phyloP scores from a whole-genome alignment of 805 yeast genomes.

The Teunomyces barrocoloradensis region DNA sequence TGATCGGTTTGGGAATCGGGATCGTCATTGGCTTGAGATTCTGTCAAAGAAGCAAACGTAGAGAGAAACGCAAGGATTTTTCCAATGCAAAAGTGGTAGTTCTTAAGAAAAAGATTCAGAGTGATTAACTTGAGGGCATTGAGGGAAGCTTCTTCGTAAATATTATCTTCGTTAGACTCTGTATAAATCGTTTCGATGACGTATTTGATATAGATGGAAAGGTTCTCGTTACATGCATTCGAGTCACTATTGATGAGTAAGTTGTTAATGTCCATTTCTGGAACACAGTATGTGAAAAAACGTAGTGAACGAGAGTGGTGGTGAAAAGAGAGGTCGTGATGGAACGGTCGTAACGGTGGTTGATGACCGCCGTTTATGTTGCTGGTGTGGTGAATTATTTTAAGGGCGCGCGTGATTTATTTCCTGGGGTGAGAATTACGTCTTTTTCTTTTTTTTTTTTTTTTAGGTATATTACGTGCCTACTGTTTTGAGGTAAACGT shows the following conservation, averaged over 20 bases:
- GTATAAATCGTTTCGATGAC: constrained; percentile 30
- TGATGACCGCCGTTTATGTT: neutral
- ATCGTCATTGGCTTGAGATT: constrained; percentile 3
- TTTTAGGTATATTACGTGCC: constrained; percentile 17
- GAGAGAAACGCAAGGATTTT: constrained; percentile 34
- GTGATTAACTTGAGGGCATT: constrained; percentile 34
- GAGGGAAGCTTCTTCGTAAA: constrained; percentile 30
- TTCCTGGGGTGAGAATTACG: neutral
- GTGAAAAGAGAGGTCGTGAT: neutral
- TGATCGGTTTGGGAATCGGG: constrained; percentile 17
- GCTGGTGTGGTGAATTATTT: neutral
- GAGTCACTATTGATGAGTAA: constrained; percentile 34
- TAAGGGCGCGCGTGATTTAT: neutral
- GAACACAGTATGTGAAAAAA: neutral
- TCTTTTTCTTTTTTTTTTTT: too few relatives aligned
- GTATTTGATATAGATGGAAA: constrained; percentile 31
- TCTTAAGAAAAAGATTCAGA: constrained; percentile 39
- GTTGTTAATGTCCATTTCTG: neutral
- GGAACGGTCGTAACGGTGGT: neutral
- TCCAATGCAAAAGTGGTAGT: constrained; percentile 35
- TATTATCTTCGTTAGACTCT: constrained; percentile 9
- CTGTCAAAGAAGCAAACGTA: constrained; percentile 21
- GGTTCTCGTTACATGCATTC: constrained; percentile 37
- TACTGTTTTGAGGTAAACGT: constrained; percentile 40
- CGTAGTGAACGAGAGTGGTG: neutral